Evolutionary conservation across 495 filamentous ascomycete genomes (phyloP).

Genomic region (Cercophora newfieldiana): DNA sequence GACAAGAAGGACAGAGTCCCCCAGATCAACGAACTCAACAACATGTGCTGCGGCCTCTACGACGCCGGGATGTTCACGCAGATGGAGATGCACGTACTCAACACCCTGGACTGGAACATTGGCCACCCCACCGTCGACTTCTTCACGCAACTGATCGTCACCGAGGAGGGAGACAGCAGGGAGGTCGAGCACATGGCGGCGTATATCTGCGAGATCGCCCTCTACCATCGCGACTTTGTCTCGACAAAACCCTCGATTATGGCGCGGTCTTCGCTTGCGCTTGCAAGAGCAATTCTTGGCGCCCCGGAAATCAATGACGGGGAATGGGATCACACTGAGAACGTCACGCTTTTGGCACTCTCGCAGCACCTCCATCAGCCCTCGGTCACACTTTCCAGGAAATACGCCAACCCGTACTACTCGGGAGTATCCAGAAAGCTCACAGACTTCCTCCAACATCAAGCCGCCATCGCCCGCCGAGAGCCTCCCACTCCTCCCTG

Average conservation of each 20-base stretch:
- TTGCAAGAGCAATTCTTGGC: slow-evolving; percentile 83
- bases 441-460: slow-evolving; percentile 81
- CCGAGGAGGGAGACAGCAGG: slow-evolving; percentile 69
- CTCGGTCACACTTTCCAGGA: slow-evolving; percentile 79
- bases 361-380: slow-evolving; percentile 87
- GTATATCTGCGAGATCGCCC: slow-evolving; percentile 89
- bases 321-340: slow-evolving; percentile 81
- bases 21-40: slow-evolving; percentile 91
- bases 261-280: slow-evolving; percentile 79
- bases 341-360: slow-evolving; percentile 73
- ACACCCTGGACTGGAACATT: slow-evolving; percentile 94
- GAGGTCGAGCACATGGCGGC: slow-evolving; percentile 93
- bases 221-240: slow-evolving; percentile 96
- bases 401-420: slow-evolving; percentile 80
- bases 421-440: slow-evolving; percentile 79
- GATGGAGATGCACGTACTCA: slow-evolving; percentile 99
- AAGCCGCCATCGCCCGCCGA: slow-evolving; percentile 68
- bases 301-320: slow-evolving; percentile 71
- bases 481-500: slow-evolving; percentile 69
- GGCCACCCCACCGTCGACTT: slow-evolving; percentile 89
- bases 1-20: slow-evolving; percentile 97
- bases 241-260: slow-evolving; percentile 85
- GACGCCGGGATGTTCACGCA: slow-evolving; percentile 99
- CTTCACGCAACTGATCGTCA: slow-evolving; percentile 77
- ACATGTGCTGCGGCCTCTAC: slow-evolving; percentile 98